These are phyloP conservation scores for Candida labiduridarum DNA, from an alignment of 1,139 yeast genomes.

Conservation along the genomic window DNA sequence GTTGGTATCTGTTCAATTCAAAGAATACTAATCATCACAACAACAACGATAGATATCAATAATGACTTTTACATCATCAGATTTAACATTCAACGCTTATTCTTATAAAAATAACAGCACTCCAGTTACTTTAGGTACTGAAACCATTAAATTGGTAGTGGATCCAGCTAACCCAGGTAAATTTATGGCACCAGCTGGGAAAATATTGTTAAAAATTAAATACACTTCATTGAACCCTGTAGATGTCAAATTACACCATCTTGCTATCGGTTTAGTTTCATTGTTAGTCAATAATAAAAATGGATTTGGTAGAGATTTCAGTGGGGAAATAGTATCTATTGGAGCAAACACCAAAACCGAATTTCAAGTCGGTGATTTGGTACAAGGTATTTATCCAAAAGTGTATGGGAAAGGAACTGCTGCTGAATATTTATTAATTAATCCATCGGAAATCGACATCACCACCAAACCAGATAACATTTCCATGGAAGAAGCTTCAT, in stretches of 20 bases:
- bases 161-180: constrained; percentile 29
- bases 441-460: constrained; percentile 43
- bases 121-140: constrained; percentile 17
- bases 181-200: constrained; percentile 38
- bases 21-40: not conserved
- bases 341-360: constrained; percentile 37
- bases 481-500: constrained; percentile 56
- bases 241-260: constrained; percentile 54
- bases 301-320: constrained; percentile 70
- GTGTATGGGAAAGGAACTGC: constrained; percentile 54
- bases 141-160: constrained; percentile 20
- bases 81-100: constrained; percentile 22
- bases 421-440: constrained; percentile 42
- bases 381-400: constrained; percentile 56
- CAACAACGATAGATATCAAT: not conserved
- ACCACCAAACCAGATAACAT: constrained; percentile 51
- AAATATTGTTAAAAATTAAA: constrained; percentile 59
- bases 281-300: constrained; percentile 6
- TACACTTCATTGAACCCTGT: constrained; percentile 70
- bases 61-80: constrained; percentile 20
- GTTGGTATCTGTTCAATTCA: not conserved
- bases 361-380: constrained; percentile 62
- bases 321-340: constrained; percentile 63
- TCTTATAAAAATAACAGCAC: constrained; percentile 17
- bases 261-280: constrained; percentile 21